A percentile compares a stretch with the other conserved stretches of the same genome.
Evolutionary conservation across 129 eudicot genomes (phyloP).

Genomic region (Artemisia argyi): DNA sequence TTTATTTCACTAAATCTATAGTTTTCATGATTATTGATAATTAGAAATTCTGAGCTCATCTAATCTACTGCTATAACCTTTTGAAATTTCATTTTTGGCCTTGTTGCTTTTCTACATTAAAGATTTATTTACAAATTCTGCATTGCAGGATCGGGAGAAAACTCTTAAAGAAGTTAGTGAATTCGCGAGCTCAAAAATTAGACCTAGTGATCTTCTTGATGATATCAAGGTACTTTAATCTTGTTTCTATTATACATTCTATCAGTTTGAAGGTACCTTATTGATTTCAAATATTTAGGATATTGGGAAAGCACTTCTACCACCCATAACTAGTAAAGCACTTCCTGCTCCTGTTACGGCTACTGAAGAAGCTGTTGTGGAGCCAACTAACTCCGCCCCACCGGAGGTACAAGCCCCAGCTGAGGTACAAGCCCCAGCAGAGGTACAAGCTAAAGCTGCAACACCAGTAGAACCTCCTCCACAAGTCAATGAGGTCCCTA

Average conservation of each 20-base stretch:
- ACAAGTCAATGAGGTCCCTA: conserved; percentile 48
- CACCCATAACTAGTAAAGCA: conserved; percentile 45
- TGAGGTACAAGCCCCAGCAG: conserved; percentile 2
- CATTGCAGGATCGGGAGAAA: conserved; percentile 76
- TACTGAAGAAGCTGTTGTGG: conserved; percentile 41
- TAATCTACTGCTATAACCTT: conserved; percentile 5
- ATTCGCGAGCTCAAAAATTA: conserved; percentile 55
- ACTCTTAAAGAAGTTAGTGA: conserved; percentile 73
- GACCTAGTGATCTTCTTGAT: conserved; percentile 74
- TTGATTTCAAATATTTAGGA: conserved; percentile 44
- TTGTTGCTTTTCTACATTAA: conserved; percentile 16
- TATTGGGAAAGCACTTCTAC: conserved; percentile 88
- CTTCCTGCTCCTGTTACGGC: conserved; percentile 70
- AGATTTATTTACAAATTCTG: conserved; percentile 10
- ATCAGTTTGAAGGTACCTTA: background rate
- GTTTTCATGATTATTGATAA: conserved; percentile 9
- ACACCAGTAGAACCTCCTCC: conserved; percentile 40
- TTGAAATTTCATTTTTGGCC: conserved; percentile 11
- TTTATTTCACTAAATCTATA: background rate
- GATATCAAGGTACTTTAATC: conserved; percentile 66
- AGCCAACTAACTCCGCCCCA: conserved; percentile 24
- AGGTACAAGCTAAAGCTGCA: conserved; percentile 15
- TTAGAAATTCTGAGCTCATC: background rate
- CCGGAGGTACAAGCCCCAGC: conserved; percentile 13
- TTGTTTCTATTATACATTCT: background rate